phyloP scores from a whole-genome alignment of 345 rosid genomes.

The Microcos paniculata region DNA sequence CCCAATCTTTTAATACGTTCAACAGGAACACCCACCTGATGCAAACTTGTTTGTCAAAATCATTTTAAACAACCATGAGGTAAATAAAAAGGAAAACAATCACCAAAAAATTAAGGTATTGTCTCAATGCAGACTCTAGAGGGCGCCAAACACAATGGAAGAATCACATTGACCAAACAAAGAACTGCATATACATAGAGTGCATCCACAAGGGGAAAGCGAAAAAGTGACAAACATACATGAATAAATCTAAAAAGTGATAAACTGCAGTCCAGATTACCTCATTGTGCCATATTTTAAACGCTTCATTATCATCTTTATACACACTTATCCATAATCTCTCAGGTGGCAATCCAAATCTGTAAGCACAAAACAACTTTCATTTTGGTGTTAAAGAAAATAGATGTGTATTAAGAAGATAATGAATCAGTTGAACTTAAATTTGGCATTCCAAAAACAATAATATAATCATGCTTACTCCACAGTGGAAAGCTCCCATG shows the following conservation, averaged over 20 bases:
- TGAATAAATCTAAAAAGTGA: slow-evolving; percentile 6
- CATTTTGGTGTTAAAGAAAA: neutral
- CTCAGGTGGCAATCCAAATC: slow-evolving; percentile 64
- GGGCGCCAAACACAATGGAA: neutral
- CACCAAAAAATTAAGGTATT: neutral
- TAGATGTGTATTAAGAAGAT: neutral
- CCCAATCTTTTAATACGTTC: slow-evolving; percentile 89
- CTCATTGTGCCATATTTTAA: slow-evolving; percentile 82
- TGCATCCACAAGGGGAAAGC: neutral
- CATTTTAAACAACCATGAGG: slow-evolving; percentile 4
- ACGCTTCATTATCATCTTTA: slow-evolving; percentile 87
- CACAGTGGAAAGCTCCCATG: slow-evolving; percentile 90
- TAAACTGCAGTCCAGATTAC: slow-evolving; percentile 29
- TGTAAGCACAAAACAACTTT: slow-evolving; percentile 23
- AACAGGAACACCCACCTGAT: slow-evolving; percentile 76
- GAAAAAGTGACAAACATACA: no score
- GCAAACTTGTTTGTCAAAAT: slow-evolving; percentile 17
- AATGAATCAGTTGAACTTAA: neutral
- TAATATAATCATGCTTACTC: slow-evolving; percentile 48
- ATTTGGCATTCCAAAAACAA: slow-evolving; percentile 13
- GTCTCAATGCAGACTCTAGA: neutral
- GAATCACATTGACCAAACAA: neutral
- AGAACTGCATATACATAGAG: neutral
- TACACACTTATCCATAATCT: slow-evolving; percentile 85
- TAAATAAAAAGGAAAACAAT: neutral